A percentile compares a stretch with the other conserved stretches of the same genome.
Evolutionary conservation across 1,284 basidiomycete species (phyloP).

Genomic region (Ustilago tritici): DNA sequence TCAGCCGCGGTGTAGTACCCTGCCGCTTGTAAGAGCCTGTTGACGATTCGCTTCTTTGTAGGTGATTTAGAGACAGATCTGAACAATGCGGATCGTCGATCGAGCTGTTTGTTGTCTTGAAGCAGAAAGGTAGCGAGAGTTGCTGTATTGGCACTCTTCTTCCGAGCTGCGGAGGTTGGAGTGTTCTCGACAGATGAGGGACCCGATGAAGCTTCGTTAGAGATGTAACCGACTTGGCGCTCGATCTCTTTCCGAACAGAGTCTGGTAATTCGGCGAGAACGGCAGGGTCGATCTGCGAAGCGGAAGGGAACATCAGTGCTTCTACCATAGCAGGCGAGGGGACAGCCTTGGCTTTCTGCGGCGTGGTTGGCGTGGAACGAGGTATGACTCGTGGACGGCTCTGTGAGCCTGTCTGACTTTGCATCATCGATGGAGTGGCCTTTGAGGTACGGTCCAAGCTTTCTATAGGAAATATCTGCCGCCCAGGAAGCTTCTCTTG

Average conservation of each 20-base stretch:
- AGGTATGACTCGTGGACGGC: conserved; percentile 22
- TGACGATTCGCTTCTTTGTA: conserved; percentile 35
- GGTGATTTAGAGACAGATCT: conserved; percentile 46
- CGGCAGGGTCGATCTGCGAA: conserved; percentile 64
- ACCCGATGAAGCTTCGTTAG: conserved; percentile 20
- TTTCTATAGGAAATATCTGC: neutral
- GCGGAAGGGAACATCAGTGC: conserved; percentile 54
- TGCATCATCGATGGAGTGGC: neutral
- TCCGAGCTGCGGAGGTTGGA: conserved; percentile 24
- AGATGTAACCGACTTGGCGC: conserved; percentile 35
- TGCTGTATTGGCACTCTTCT: conserved; percentile 20
- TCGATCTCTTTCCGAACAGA: conserved; percentile 60
- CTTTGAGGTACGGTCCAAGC: neutral
- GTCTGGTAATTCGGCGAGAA: conserved; percentile 61
- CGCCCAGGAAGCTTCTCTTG: neutral
- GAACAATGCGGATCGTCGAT: conserved; percentile 19
- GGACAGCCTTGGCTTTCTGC: conserved; percentile 39
- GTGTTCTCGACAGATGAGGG: conserved; percentile 34
- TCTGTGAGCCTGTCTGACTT: conserved; percentile 18
- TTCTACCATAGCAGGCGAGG: conserved; percentile 31
- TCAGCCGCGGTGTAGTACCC: conserved; percentile 18
- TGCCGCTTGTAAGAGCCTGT: conserved; percentile 19
- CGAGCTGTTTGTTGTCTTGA: neutral
- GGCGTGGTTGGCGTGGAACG: conserved; percentile 44
- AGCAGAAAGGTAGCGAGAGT: conserved; percentile 22